Percentiles rank a stretch among this genome's conserved stretches.
Evolutionary conservation across 176 grass and related monocot genomes (phyloP).

Genomic region (Raddia guianensis): DNA sequence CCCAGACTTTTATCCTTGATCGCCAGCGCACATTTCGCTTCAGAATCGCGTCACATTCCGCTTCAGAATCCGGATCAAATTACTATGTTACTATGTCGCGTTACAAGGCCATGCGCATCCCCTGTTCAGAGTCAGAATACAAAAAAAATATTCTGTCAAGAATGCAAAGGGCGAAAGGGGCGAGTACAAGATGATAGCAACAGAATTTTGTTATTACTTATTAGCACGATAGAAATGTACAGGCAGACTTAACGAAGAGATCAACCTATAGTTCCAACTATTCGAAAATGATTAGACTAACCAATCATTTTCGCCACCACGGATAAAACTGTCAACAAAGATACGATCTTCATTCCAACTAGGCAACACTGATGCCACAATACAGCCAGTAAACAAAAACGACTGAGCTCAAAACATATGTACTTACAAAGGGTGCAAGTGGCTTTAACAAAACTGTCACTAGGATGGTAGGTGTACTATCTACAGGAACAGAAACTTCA

Average conservation of each 20-base stretch:
- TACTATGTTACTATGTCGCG: neutral
- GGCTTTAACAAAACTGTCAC: slow-evolving; percentile 34
- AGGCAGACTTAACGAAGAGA: neutral
- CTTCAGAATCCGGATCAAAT: neutral
- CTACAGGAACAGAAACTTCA: slow-evolving; percentile 37
- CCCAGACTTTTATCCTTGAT: neutral
- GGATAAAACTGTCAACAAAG: neutral
- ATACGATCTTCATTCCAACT: slow-evolving; percentile 2
- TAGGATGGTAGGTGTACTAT: slow-evolving; percentile 28
- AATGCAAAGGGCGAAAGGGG: neutral
- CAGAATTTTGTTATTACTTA: neutral
- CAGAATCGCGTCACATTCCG: neutral
- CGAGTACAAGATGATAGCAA: neutral
- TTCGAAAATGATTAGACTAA: neutral
- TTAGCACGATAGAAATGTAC: neutral
- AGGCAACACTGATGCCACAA: slow-evolving; percentile 20
- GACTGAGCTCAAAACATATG: slow-evolving; percentile 32
- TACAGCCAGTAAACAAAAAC: slow-evolving; percentile 35
- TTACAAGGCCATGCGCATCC: neutral
- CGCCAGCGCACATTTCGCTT: neutral
- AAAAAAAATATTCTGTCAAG: too few relatives aligned
- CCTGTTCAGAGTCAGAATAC: neutral
- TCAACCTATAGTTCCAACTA: neutral
- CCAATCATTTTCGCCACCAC: neutral
- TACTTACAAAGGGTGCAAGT: neutral